These are phyloP conservation scores for Penicillium brasilianum DNA, from an alignment of 2,329 filamentous ascomycete species.

Conservation along the genomic window DNA sequence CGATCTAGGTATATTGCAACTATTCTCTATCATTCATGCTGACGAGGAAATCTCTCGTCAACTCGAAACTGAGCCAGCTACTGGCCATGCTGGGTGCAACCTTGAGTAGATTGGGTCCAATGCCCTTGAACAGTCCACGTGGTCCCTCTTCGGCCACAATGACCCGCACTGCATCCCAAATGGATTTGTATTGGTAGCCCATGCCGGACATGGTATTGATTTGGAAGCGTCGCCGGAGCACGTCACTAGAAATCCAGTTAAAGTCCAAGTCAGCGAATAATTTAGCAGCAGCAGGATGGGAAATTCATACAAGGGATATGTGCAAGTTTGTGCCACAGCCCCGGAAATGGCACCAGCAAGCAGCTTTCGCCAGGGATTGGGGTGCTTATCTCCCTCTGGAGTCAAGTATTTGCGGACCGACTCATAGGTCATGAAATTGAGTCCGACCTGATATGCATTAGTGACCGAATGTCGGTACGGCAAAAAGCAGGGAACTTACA, in stretches of 20 bases:
- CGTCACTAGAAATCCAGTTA: conserved; percentile 64
- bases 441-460: conserved; percentile 68
- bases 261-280: conserved; percentile 14
- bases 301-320: conserved; percentile 85
- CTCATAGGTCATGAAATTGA: conserved; percentile 99
- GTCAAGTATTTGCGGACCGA: conserved; percentile 83
- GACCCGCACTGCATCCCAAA: conserved; percentile 79
- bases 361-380: conserved; percentile 78
- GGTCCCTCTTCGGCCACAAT: conserved; percentile 86
- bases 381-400: conserved; percentile 83
- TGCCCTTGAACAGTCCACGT: conserved; percentile 90
- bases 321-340: conserved; percentile 94
- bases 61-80: conserved; percentile 96
- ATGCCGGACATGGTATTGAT: conserved; percentile 99
- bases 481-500: conserved; percentile 53
- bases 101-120: conserved; percentile 92
- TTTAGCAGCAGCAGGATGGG: background rate
- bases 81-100: conserved; percentile 98
- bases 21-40: conserved; percentile 50
- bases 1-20: conserved; percentile 27
- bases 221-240: conserved; percentile 90
- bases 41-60: conserved; percentile 85
- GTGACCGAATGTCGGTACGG: background rate
- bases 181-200: conserved; percentile 91
- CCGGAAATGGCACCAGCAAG: conserved; percentile 92